Evolutionary conservation across 176 grass and related monocot genomes (phyloP).

Genomic region (Coix lacrymajobi): DNA sequence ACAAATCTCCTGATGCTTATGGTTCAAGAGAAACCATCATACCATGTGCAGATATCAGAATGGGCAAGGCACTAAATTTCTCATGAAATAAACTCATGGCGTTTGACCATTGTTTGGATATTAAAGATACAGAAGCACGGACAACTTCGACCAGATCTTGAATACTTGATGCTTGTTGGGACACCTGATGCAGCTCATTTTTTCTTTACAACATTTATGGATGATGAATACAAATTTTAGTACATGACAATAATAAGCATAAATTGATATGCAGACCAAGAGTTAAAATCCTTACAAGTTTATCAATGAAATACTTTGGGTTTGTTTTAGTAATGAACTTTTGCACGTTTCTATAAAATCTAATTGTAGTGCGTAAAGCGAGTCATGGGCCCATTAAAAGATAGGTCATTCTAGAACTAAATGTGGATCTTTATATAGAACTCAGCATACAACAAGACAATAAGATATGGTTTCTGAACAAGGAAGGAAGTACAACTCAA

Average conservation of each 20-base stretch:
- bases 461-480: neutral
- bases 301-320: constrained; percentile 3
- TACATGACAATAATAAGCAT: constrained; percentile 7
- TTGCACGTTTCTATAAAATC: constrained; percentile 8
- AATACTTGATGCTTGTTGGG: constrained; percentile 96
- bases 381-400: neutral
- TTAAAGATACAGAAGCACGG: constrained; percentile 72
- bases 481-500: constrained; percentile 17
- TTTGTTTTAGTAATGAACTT: constrained; percentile 17
- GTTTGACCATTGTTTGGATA: constrained; percentile 90
- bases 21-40: constrained; percentile 34
- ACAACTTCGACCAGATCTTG: constrained; percentile 90
- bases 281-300: constrained; percentile 7
- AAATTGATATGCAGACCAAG: neutral
- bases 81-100: constrained; percentile 81
- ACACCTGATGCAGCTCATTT: constrained; percentile 97
- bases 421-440: neutral
- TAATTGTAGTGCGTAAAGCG: neutral
- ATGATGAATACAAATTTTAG: neutral
- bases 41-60: constrained; percentile 79
- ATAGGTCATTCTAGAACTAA: constrained; percentile 22
- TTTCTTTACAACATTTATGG: constrained; percentile 55
- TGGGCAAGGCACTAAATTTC: constrained; percentile 66
- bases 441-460: constrained; percentile 3
- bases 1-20: neutral